Conservation (phyloP, 768 basidiomycete genomes). For the Chlorophyllum brunneum region DNA sequence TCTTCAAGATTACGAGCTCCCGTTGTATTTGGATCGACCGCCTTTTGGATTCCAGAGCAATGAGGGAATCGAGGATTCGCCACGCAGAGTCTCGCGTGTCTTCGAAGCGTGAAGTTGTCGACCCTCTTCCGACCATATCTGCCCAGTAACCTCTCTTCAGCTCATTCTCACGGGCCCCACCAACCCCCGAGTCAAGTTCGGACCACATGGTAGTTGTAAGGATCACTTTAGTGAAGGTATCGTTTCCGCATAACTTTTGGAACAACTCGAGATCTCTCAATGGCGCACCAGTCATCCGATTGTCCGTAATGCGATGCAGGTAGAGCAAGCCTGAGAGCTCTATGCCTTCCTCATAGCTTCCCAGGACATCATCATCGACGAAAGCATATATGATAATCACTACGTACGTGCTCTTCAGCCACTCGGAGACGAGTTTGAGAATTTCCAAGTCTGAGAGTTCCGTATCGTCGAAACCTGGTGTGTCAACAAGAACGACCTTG, state of each 20-base stretch:
- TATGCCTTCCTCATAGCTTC: too few species aligned
- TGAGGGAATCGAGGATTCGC: conserved; percentile 9
- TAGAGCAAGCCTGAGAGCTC: conserved; percentile 27
- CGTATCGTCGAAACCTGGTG: conserved; percentile 20
- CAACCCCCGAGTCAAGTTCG: background rate
- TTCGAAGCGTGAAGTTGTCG: conserved; percentile 10
- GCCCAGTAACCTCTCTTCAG: conserved; percentile 18
- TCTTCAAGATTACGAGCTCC: background rate
- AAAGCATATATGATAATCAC: conserved; percentile 7
- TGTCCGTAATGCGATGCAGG: conserved; percentile 30
- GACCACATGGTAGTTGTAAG: conserved; percentile 36
- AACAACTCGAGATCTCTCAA: conserved; percentile 27
- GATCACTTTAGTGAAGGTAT: conserved; percentile 24
- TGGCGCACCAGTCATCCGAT: conserved; percentile 25
- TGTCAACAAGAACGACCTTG: conserved; percentile 8
- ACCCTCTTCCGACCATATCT: conserved; percentile 11
- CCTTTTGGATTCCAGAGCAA: background rate
- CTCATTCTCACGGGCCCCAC: conserved; percentile 17
- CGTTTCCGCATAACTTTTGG: conserved; percentile 28
- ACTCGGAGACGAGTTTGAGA: conserved; percentile 20
- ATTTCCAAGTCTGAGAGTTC: conserved; percentile 19
- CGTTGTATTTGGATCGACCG: conserved; percentile 8
- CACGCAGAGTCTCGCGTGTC: conserved; percentile 11
- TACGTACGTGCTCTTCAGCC: conserved; percentile 24
- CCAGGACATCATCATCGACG: too few species aligned